Evolutionary conservation across 1,284 basidiomycete species (phyloP).

Genomic region (Anthracocystis walkeri): DNA sequence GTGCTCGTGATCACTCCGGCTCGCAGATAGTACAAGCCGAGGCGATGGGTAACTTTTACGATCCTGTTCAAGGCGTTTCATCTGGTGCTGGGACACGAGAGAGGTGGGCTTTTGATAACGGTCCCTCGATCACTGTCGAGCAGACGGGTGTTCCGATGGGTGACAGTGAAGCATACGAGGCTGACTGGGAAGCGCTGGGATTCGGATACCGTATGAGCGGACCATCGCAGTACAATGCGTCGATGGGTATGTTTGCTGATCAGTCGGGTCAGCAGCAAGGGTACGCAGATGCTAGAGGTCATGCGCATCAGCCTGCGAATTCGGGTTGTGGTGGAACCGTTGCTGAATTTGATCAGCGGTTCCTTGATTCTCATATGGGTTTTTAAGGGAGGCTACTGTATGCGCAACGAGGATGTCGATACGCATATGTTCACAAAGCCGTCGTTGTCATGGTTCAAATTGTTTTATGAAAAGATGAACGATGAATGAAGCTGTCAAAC

Average conservation of each 20-base stretch:
- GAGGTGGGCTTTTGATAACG: constrained; percentile 16
- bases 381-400: constrained; percentile 27
- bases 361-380: constrained; percentile 49
- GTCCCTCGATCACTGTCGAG: not conserved
- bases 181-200: constrained; percentile 49
- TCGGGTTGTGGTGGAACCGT: constrained; percentile 4
- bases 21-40: constrained; percentile 13
- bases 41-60: constrained; percentile 17
- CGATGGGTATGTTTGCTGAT: constrained; percentile 10
- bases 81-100: constrained; percentile 5
- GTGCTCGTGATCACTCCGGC: constrained; percentile 8
- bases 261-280: constrained; percentile 8
- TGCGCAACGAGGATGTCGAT: no score
- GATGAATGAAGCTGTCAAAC: no score
- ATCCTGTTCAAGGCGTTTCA: constrained; percentile 6
- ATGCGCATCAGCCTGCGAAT: not conserved
- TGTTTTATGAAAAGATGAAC: not conserved
- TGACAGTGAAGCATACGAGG: constrained; percentile 26
- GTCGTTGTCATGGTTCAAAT: no score
- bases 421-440: no score
- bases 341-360: constrained; percentile 43
- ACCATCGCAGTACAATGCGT: constrained; percentile 8
- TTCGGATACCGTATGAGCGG: constrained; percentile 39
- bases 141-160: constrained; percentile 8
- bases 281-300: not conserved